Conservation (phyloP, 2,329 filamentous ascomycete genomes). For the Diplodia mutila region DNA sequence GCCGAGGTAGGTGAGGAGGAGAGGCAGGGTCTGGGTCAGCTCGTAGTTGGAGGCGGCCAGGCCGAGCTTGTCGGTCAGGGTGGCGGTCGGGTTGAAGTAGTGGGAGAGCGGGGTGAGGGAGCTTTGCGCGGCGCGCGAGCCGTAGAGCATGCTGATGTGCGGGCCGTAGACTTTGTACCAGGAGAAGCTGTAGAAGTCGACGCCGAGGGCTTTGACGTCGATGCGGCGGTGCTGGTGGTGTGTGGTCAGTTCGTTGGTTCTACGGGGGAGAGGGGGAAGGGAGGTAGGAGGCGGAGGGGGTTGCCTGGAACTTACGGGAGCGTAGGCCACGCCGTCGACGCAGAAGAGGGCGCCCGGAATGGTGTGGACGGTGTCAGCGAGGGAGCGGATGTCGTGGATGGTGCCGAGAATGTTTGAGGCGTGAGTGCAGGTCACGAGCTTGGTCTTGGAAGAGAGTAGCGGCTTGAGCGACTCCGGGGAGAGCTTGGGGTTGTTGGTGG, state of each 20-base stretch:
- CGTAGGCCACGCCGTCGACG: slow-evolving; percentile 77
- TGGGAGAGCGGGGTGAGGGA: slow-evolving; percentile 64
- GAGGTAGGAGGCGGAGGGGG: neutral
- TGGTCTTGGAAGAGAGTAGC: slow-evolving; percentile 66
- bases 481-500: slow-evolving; percentile 59
- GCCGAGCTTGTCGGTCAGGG: slow-evolving; percentile 68
- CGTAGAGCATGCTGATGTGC: slow-evolving; percentile 73
- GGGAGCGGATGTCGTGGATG: slow-evolving; percentile 65
- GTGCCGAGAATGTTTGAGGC: slow-evolving; percentile 74
- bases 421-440: slow-evolving; percentile 74
- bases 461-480: slow-evolving; percentile 59
- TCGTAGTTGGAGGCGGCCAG: slow-evolving; percentile 74
- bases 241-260: neutral
- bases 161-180: slow-evolving; percentile 84
- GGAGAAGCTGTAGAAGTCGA: slow-evolving; percentile 77
- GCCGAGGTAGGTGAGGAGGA: slow-evolving; percentile 65
- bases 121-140: slow-evolving; percentile 59
- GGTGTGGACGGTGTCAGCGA: slow-evolving; percentile 58
- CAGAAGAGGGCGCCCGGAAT: slow-evolving; percentile 64
- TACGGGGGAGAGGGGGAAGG: too few relatives aligned
- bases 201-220: slow-evolving; percentile 69
- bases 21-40: slow-evolving; percentile 64
- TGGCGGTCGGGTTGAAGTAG: slow-evolving; percentile 66
- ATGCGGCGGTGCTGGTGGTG: slow-evolving; percentile 60
- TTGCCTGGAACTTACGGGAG: slow-evolving; percentile 50